Base-by-base conservation (phyloP, 441 rosid species). In the Corymbia calophylla region DNA sequence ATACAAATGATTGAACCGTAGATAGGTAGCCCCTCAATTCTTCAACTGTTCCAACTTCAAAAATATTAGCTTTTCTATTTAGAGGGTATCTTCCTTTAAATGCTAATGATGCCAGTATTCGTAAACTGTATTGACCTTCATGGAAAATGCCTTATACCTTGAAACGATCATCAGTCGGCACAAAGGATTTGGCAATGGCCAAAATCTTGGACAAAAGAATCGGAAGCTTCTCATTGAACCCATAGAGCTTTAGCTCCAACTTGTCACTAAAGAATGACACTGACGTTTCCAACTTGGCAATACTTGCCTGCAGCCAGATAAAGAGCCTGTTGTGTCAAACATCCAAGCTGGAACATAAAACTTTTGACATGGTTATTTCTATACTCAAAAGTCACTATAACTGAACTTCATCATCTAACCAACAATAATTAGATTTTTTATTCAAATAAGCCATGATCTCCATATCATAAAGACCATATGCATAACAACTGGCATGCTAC, bases 261-360 rank as follows among this genome's bases (percentile, higher is more conserved):
- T 95, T 96, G 92, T 96, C 99, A 92, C 96, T 90, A 87, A 90
- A 90, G 90, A 94, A 90, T 62, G 97, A 93, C 73, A 97, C 94
- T 86, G 96, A 94, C 64, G 99, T 95, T 93, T 97, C 98, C 93
- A 98, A 94, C 93, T 95, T 98, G 90, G 99, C 99, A 87, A 98
- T 93, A 90, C 97, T 94, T 90, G 99, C 99, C 99, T 98, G 98
- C 92, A 93, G 87, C 91, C n/a, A 87, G 31, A 68, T 44, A 89
- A 87, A 44, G 48, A 89, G 19, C 73, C 77, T 60, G 31, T 51
- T 1, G 19, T 77, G 54, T 77, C 87, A 91, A 85, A 91, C 39
- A 86, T 85, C 54, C 29, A 88, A 80, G 35, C 70, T 48, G 70
- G 89, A 17, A 64, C 54, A 66, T 53, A 21, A 60, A 89, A 77